These are phyloP conservation scores for Lepidium didymum DNA, from an alignment of 345 rosid species.

Conservation along the genomic window DNA sequence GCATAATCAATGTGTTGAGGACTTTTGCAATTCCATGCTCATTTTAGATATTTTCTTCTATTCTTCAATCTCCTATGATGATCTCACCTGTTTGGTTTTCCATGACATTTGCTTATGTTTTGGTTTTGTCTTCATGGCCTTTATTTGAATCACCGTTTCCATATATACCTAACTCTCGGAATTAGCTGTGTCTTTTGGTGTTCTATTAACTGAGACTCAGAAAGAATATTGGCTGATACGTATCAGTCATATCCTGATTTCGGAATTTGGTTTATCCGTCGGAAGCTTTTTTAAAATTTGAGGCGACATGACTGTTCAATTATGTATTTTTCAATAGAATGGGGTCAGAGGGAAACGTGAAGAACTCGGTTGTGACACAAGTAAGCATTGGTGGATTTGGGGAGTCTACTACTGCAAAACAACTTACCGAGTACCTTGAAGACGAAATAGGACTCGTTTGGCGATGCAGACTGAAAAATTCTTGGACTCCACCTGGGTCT, in stretches of 20 bases:
- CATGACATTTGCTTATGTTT: not conserved
- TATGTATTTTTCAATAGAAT: conserved; percentile 2
- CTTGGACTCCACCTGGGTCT: conserved; percentile 83
- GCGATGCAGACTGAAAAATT: conserved; percentile 78
- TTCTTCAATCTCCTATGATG: not conserved
- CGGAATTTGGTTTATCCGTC: not conserved
- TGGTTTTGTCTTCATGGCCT: not conserved
- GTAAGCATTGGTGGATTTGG: conserved; percentile 74
- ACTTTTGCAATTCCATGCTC: not conserved
- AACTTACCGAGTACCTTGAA: conserved; percentile 53
- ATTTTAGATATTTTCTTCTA: not conserved
- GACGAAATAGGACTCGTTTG: conserved; percentile 50
- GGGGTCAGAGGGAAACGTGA: conserved; percentile 33
- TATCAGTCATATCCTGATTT: not conserved
- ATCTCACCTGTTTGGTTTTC: not conserved
- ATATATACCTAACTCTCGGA: not conserved
- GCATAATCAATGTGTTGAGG: not conserved
- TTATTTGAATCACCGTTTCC: not conserved
- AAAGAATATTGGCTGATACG: not conserved
- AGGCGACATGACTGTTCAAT: not conserved
- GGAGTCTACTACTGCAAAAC: conserved; percentile 44
- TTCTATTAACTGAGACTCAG: not conserved
- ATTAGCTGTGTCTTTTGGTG: not conserved
- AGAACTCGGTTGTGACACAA: conserved; percentile 57
- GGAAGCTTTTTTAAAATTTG: not conserved